Base-by-base conservation (phyloP, 225 moss, liverwort and hornwort genomes). In the Takakia lepidozioides region DNA sequence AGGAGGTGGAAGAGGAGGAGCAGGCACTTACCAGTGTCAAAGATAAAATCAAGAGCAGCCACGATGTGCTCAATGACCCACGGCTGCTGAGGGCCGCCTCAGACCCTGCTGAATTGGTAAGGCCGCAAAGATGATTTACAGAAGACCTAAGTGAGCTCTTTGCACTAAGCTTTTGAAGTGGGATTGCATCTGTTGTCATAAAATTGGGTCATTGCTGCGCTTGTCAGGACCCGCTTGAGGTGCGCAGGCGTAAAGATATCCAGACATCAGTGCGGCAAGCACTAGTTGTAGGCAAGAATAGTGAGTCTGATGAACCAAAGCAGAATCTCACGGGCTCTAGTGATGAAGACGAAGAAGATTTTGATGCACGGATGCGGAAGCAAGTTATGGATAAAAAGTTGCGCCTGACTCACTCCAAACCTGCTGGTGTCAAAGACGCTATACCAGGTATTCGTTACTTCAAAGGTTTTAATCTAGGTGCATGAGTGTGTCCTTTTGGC, bases 1-100 rank as follows among this genome's bases (percentile, higher is more conserved):
- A 91, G 55, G 98, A 99, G 58, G 98, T 81, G 25, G 91, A 91
- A 59, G 91, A 80, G 61, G 98, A 99, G 61, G 98, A 99, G 62
- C 87, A 85, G 41, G 71, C 68, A 39, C 61, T 85, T 32, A 78
- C 84, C 30, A 52, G 54, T 51, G 85, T 71, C 0, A 80, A 88
- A 62, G 87, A 77, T 34, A 98, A 98, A 61, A 87, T 99, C 18
- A 80, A 62, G 57, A 99, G 98, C 60, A 99, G 98, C 34, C 98
- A 99, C 68, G 98, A 99, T 54, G 83, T 91, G 52, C 78, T 99
- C 24, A 70, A 81, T 51, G 98, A 99, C 67, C 91, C 98, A 27
- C 77, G 98, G 27, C 62, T 99, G 36, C 80, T 99, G 40, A 99
- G 71, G 59, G 71, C 78, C 26, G 49, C 56, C 29, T 51, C 34